These are phyloP conservation scores for Vaccinium macrocarpon DNA, from an alignment of 148 eudicot genomes.

Conservation along the genomic window DNA sequence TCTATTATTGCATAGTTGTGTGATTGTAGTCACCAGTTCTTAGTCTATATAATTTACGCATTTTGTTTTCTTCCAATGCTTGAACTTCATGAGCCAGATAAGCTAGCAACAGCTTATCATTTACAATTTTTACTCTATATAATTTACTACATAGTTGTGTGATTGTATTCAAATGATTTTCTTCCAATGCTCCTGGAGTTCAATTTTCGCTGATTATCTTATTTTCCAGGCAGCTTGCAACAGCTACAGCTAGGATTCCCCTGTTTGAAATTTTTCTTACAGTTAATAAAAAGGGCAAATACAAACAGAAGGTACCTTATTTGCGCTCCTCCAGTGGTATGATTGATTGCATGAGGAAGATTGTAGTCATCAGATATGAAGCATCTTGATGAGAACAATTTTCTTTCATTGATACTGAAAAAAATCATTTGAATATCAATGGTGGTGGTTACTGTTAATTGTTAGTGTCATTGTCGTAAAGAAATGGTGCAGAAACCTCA, in stretches of 20 bases:
- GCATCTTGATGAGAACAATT: too few relatives aligned
- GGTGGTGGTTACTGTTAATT: not conserved
- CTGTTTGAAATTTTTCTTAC: conserved; percentile 84
- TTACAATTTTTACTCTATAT: too few relatives aligned
- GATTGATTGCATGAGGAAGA: conserved; percentile 1
- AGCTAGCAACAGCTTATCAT: too few relatives aligned
- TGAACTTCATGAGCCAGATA: not conserved
- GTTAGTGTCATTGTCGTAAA: not conserved
- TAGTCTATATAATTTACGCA: not conserved
- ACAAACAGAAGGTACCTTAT: conserved; percentile 74
- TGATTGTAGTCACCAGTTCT: not conserved
- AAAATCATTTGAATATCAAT: not conserved
- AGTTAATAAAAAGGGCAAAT: conserved; percentile 62
- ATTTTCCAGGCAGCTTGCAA: conserved; percentile 88
- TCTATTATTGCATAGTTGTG: not conserved
- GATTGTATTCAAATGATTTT: too few relatives aligned
- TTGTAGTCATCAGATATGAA: not conserved
- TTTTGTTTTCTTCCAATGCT: not conserved
- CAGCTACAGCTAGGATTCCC: conserved; percentile 76
- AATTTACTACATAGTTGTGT: too few relatives aligned
- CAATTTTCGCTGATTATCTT: conserved; percentile 7
- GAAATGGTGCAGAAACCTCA: not conserved
- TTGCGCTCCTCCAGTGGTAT: not conserved
- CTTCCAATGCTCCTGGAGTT: conserved; percentile 1
- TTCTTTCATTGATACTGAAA: not conserved